Percentiles rank a stretch among this genome's conserved stretches.
These are phyloP conservation scores for Serendipita vermifera DNA, from an alignment of 768 basidiomycete genomes.

Conservation along the genomic window DNA sequence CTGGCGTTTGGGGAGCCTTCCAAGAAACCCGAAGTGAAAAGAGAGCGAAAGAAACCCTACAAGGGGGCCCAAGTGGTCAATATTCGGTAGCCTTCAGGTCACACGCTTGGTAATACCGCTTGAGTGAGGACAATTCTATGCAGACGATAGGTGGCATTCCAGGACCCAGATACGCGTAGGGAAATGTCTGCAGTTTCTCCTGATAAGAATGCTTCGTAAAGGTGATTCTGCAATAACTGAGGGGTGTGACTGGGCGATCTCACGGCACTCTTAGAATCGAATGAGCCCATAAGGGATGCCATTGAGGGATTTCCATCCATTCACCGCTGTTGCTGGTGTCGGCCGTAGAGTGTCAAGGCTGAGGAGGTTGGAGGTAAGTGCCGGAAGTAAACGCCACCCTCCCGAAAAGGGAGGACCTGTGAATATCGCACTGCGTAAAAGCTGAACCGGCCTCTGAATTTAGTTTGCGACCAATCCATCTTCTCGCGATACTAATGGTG, in stretches of 20 bases:
- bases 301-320: too few species aligned
- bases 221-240: slow-evolving; percentile 53
- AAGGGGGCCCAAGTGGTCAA: slow-evolving; percentile 11
- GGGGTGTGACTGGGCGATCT: slow-evolving; percentile 35
- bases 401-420: too few species aligned
- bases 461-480: too few species aligned
- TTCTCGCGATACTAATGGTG: too few species aligned
- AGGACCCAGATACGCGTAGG: slow-evolving; percentile 51
- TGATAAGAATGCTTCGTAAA: slow-evolving; percentile 61
- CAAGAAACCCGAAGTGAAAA: slow-evolving; percentile 70
- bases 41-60: slow-evolving; percentile 76
- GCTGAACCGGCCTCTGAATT: too few species aligned
- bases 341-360: too few species aligned
- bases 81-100: neutral
- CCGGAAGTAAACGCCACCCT: too few species aligned
- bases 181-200: slow-evolving; percentile 67
- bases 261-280: too few species aligned
- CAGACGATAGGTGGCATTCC: slow-evolving; percentile 61
- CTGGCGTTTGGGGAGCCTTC: slow-evolving; percentile 28
- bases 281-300: too few species aligned
- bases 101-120: slow-evolving; percentile 36
- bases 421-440: too few species aligned
- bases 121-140: slow-evolving; percentile 84
- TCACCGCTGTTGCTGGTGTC: too few species aligned
- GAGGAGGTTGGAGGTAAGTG: too few species aligned